These are phyloP conservation scores for Cladophialophora exuberans DNA, from an alignment of 2,329 filamentous ascomycete genomes.

Conservation along the genomic window DNA sequence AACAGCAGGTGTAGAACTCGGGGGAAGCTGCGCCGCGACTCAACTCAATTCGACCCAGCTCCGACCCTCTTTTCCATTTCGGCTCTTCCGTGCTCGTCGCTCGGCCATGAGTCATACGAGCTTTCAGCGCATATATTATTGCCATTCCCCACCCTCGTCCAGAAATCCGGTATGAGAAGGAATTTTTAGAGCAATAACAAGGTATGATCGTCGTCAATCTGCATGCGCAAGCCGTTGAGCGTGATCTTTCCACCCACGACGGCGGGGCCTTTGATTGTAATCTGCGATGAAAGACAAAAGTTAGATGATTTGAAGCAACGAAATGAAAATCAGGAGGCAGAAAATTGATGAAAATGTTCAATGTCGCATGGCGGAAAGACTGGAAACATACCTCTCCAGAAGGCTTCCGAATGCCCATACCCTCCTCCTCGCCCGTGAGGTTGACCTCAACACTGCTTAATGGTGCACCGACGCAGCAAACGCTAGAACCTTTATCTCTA, in stretches of 20 bases:
- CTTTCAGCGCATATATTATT: too few species aligned
- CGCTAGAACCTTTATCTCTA: constrained; percentile 54
- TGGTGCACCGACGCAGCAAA: constrained; percentile 72
- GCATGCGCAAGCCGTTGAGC: constrained; percentile 18
- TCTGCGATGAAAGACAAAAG: neutral
- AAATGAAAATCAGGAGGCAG: neutral
- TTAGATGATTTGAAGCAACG: neutral
- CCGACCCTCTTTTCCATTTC: too few species aligned
- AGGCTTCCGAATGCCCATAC: constrained; percentile 42
- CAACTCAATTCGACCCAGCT: too few species aligned
- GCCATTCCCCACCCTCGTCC: too few species aligned
- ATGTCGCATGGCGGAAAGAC: neutral
- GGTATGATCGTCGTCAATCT: constrained; percentile 29
- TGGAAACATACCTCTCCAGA: constrained; percentile 63
- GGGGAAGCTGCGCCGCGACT: too few species aligned
- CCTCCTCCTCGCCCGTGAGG: constrained; percentile 49
- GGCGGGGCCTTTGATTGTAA: constrained; percentile 30
- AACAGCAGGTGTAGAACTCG: too few species aligned
- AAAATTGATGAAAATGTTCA: too few species aligned
- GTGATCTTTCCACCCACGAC: constrained; percentile 27
- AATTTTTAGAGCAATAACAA: constrained; percentile 15
- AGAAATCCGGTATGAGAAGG: too few species aligned
- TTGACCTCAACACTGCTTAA: constrained; percentile 78
- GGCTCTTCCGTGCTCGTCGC: too few species aligned
- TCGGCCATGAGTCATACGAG: too few species aligned